Evolutionary conservation across 2,329 filamentous ascomycete genomes (phyloP), one percentile per base, ranked within the genome.

Genomic region (Penicillium sp.): DNA sequence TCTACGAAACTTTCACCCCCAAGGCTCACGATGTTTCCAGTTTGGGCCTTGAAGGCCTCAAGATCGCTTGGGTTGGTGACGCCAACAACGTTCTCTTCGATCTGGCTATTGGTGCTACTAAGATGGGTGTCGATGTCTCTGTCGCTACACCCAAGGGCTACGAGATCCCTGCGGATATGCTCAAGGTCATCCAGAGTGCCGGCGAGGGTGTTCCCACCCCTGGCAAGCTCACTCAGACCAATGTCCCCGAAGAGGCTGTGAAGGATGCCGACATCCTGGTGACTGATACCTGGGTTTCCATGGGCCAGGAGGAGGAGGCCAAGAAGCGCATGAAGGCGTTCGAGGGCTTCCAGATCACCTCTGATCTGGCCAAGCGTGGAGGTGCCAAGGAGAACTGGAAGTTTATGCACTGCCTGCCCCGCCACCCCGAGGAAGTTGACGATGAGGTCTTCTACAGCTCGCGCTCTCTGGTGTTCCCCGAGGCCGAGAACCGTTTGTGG

Each of bases 51-150:
- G 84, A 90, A 65, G 91, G 91, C 1, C 76, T 96, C 68, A 98
- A 96, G 78, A 85, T 98, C 60, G 93, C 95, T 16, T 99, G 95
- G 95, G 82, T 99, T 46, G 93, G 93, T 52, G 93, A 99, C 72
- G 91, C 92, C 11, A 99, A 98, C 79, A 99, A 99, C 67, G 93
- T 99, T 27, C 85, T 98, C 24, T 97, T 93, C 71, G 93, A 99
- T 71, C 83, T 98, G 53, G 92, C 93, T 49, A 93, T 95, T 65
- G 93, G 85, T 42, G 92, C 90, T 56, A 80, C 90, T 66, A 98
- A 97, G 79, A 84, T 93, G 66, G 95, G 95, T 46, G 86, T 96
- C 26, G 84, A 96, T 67, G 84, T 99, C 60, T 81, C 90, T 2
- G 91, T 98, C 37, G 95, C 95, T 13, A 93, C 93, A 0, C 95